These are phyloP conservation scores for Drosera capensis DNA, from an alignment of 148 eudicot species.

Conservation along the genomic window DNA sequence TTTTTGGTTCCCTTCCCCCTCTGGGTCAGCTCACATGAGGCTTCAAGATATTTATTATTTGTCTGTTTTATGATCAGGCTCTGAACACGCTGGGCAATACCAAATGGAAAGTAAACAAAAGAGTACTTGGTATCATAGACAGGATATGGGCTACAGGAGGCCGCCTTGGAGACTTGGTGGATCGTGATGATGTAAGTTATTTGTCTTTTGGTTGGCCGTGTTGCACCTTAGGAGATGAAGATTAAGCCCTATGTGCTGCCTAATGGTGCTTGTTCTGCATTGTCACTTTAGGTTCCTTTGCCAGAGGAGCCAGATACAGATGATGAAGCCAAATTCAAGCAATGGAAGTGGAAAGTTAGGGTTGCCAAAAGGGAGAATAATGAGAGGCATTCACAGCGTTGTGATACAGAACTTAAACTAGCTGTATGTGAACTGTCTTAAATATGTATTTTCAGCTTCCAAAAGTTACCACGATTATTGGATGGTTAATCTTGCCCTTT, in stretches of 20 bases:
- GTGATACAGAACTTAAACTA: conserved; percentile 82
- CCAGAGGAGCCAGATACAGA: conserved; percentile 84
- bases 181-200: conserved; percentile 68
- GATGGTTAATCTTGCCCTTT: not conserved
- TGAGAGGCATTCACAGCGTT: conserved; percentile 83
- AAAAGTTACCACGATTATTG: not conserved
- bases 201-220: not conserved
- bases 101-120: conserved; percentile 83
- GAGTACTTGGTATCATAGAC: conserved; percentile 53
- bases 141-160: conserved; percentile 93
- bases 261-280: not conserved
- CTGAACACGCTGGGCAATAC: conserved; percentile 76
- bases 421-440: conserved; percentile 48
- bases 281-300: conserved; percentile 32
- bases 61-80: conserved; percentile 31
- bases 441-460: not conserved
- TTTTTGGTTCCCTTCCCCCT: not conserved
- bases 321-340: conserved; percentile 42
- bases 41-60: too few species aligned
- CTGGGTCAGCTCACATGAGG: too few species aligned
- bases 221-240: not conserved
- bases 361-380: conserved; percentile 49
- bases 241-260: not conserved
- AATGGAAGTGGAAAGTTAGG: conserved; percentile 83
- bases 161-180: conserved; percentile 58